phyloP scores from a whole-genome alignment of 257 asterid species.

The Solanum tarapatanum region DNA sequence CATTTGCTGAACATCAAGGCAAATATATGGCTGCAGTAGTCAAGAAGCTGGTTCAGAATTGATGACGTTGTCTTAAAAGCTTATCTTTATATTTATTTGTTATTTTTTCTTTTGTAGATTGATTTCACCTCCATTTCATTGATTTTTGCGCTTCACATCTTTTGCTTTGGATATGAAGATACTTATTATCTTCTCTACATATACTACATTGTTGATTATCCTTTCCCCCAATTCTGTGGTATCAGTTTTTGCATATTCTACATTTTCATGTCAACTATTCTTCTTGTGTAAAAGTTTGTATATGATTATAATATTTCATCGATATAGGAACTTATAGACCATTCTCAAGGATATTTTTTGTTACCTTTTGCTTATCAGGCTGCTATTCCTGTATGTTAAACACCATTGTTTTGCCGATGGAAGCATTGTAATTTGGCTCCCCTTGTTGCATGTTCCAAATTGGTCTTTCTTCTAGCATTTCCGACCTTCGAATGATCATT shows the following conservation, averaged over 20 bases:
- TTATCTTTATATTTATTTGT: background rate
- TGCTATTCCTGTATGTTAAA: too few relatives aligned
- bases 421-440: background rate
- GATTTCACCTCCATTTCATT: background rate
- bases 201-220: background rate
- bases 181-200: background rate
- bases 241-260: background rate
- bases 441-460: background rate
- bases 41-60: slow-evolving; percentile 13
- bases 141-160: background rate
- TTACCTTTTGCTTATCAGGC: too few relatives aligned
- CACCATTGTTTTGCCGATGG: background rate
- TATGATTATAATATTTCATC: background rate
- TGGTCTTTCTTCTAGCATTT: background rate
- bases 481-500: background rate
- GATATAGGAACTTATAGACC: too few relatives aligned
- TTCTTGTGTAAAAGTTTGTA: background rate
- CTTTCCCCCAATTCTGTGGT: background rate
- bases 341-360: too few relatives aligned
- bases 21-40: slow-evolving; percentile 33
- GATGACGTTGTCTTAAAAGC: background rate
- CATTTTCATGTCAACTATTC: background rate
- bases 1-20: slow-evolving; percentile 42
- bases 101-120: background rate
- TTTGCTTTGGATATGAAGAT: background rate